A percentile compares a stretch with the other conserved stretches of the same genome.
phyloP scores from a whole-genome alignment of 2,329 filamentous ascomycete species.

The Sclerotinia spermophila region DNA sequence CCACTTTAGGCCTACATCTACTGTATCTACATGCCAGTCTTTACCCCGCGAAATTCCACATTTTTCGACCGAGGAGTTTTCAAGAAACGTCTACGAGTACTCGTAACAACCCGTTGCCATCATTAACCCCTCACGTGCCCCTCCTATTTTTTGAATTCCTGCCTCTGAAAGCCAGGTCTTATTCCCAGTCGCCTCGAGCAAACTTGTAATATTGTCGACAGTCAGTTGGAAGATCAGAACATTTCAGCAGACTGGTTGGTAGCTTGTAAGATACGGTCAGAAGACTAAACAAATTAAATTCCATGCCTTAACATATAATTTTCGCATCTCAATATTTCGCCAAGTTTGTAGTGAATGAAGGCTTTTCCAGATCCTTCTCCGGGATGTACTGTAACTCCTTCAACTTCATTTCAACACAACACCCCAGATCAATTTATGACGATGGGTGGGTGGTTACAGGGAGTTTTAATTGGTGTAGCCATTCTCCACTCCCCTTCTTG shows the following conservation, averaged over 20 bases:
- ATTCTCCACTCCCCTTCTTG: not conserved
- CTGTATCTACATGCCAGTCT: conserved; percentile 1
- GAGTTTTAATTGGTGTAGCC: not conserved
- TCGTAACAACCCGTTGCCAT: not conserved
- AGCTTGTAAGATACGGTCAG: not conserved
- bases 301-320: not conserved
- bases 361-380: not conserved
- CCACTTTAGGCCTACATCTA: conserved; percentile 1
- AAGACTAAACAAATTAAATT: not conserved
- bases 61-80: conserved; percentile 9
- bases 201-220: not conserved
- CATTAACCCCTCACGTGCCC: not conserved
- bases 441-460: not conserved
- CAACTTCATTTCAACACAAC: not conserved
- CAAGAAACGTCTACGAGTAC: not conserved
- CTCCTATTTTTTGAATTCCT: not conserved
- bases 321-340: not conserved
- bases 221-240: not conserved
- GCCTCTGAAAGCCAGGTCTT: not conserved
- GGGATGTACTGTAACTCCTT: not conserved
- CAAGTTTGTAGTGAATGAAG: not conserved
- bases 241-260: not conserved
- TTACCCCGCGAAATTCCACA: conserved; percentile 8
- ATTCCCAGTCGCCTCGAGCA: not conserved
- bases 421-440: not conserved